Evolutionary conservation across 2,329 filamentous ascomycete genomes (phyloP).

Genomic region (Ceratocystis lukuohia): DNA sequence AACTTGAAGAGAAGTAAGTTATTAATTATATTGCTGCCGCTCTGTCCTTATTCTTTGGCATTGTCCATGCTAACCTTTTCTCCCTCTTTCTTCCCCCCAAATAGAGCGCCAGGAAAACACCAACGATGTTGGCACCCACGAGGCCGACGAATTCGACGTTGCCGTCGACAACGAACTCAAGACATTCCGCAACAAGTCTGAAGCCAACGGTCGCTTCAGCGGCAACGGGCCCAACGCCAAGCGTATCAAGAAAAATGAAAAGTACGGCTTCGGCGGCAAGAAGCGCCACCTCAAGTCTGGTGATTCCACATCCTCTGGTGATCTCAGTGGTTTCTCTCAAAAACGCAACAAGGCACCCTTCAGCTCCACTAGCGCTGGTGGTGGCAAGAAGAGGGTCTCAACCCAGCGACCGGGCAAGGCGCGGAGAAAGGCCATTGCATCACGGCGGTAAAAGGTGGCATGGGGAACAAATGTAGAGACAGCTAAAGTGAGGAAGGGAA

Average conservation of each 20-base stretch:
- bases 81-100: slow-evolving; percentile 14
- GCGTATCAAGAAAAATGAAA: slow-evolving; percentile 85
- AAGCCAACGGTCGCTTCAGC: slow-evolving; percentile 30
- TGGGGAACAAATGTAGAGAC: not conserved
- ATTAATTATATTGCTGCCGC: not conserved
- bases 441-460: slow-evolving; percentile 11
- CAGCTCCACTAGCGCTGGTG: slow-evolving; percentile 16
- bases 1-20: slow-evolving; percentile 80
- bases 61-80: slow-evolving; percentile 22
- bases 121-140: slow-evolving; percentile 51
- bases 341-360: slow-evolving; percentile 37
- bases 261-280: slow-evolving; percentile 93
- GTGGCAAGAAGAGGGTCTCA: slow-evolving; percentile 12
- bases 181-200: slow-evolving; percentile 27
- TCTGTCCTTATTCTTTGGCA: slow-evolving; percentile 15
- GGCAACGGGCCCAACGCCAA: slow-evolving; percentile 45
- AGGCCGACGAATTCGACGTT: slow-evolving; percentile 81
- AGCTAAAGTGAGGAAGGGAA: not conserved
- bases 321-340: slow-evolving; percentile 65
- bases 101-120: slow-evolving; percentile 69
- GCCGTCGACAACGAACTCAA: slow-evolving; percentile 57
- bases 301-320: slow-evolving; percentile 68
- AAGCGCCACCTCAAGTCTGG: slow-evolving; percentile 85
- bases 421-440: slow-evolving; percentile 20
- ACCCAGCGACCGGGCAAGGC: slow-evolving; percentile 20